phyloP scores from a whole-genome alignment of 1,284 basidiomycete genomes.

The Rhodotorula sp. region DNA sequence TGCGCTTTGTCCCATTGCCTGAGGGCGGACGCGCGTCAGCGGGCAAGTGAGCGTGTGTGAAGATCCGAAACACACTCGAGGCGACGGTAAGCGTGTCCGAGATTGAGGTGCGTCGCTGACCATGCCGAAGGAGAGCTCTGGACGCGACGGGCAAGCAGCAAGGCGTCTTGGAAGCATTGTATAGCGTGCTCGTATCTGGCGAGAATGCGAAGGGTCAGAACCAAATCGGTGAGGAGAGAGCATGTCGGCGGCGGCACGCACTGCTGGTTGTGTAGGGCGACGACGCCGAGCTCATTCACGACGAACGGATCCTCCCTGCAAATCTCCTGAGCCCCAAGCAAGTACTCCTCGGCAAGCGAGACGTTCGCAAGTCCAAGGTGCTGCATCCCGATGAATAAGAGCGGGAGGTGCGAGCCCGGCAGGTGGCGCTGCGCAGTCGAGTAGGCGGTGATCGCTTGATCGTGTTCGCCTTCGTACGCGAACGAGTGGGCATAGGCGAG shows the following conservation, averaged over 20 bases:
- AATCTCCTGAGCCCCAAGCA: slow-evolving; percentile 73
- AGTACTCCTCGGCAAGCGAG: slow-evolving; percentile 77
- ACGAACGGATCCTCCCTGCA: slow-evolving; percentile 84
- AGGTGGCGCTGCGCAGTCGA: slow-evolving; percentile 94
- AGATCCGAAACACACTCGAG: slow-evolving; percentile 59
- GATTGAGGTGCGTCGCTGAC: slow-evolving; percentile 83
- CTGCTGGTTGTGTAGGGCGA: slow-evolving; percentile 81
- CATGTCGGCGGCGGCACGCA: too few relatives aligned
- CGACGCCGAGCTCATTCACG: slow-evolving; percentile 88
- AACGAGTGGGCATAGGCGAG: slow-evolving; percentile 97
- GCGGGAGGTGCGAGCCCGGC: slow-evolving; percentile 89
- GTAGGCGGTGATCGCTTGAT: slow-evolving; percentile 96
- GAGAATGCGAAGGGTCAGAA: not conserved
- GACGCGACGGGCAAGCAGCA: slow-evolving; percentile 71
- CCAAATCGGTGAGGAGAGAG: too few relatives aligned
- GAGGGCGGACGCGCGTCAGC: not conserved
- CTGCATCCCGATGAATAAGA: slow-evolving; percentile 97
- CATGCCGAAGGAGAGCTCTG: slow-evolving; percentile 80
- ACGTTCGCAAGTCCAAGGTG: slow-evolving; percentile 86
- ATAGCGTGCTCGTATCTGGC: slow-evolving; percentile 68
- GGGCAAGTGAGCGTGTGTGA: not conserved
- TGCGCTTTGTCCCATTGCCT: slow-evolving; percentile 71
- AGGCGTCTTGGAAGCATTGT: slow-evolving; percentile 65
- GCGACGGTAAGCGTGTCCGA: slow-evolving; percentile 81
- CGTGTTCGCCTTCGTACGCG: slow-evolving; percentile 94